Percentiles rank a stretch among this genome's conserved stretches.
These are phyloP conservation scores for Rachicladosporium sp. DNA, from an alignment of 2,329 filamentous ascomycete species.

Conservation along the genomic window DNA sequence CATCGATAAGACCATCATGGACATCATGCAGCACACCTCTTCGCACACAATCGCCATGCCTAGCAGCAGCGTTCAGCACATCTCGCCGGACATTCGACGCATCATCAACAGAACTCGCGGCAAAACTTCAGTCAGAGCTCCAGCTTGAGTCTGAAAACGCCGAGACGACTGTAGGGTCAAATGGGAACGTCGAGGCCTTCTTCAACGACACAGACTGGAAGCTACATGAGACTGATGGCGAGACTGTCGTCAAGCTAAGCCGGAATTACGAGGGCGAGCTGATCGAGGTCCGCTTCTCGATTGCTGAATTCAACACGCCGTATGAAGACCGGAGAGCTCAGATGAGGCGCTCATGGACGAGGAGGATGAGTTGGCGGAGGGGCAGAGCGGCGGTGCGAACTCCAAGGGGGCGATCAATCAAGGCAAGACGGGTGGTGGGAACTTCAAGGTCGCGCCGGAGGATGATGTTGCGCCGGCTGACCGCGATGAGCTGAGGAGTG, in stretches of 20 bases:
- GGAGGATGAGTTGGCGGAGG: conserved; percentile 27
- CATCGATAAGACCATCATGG: conserved; percentile 21
- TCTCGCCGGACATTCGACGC: conserved; percentile 26
- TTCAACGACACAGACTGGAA: conserved; percentile 64
- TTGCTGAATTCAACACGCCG: conserved; percentile 59
- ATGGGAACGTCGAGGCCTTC: conserved; percentile 66
- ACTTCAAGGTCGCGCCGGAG: conserved; percentile 44
- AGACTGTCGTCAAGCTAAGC: conserved; percentile 77
- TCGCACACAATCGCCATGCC: conserved; percentile 2
- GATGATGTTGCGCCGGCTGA: conserved; percentile 46
- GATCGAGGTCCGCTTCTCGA: conserved; percentile 72
- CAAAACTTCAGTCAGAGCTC: conserved; percentile 77
- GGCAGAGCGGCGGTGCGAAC: conserved; percentile 44
- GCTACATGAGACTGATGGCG: conserved; percentile 63
- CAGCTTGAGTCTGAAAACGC: conserved; percentile 66
- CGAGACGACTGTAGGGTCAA: conserved; percentile 42
- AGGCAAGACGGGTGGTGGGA: conserved; percentile 36
- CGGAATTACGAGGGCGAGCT: conserved; percentile 79
- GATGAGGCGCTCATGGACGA: conserved; percentile 30
- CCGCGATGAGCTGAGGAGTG: conserved; percentile 45
- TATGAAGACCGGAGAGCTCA: conserved; percentile 41
- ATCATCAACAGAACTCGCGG: conserved; percentile 67
- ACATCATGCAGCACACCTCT: conserved; percentile 8
- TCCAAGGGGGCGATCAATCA: conserved; percentile 45
- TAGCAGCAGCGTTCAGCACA: conserved; percentile 28